phyloP scores from a whole-genome alignment of 2,329 filamentous ascomycete species.

The Fusarium sp. region DNA sequence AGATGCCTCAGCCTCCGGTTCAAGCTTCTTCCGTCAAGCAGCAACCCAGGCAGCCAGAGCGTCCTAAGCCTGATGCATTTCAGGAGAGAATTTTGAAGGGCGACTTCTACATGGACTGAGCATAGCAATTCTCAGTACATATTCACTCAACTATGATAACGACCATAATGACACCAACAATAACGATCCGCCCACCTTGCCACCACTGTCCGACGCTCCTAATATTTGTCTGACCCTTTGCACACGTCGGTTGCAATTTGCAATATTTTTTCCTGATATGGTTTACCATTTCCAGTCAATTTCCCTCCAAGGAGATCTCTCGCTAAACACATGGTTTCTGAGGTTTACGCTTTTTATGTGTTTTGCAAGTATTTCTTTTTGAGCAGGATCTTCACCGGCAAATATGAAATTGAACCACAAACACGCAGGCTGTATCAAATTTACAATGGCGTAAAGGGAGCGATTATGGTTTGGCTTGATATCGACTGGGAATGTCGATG shows the following conservation, averaged over 20 bases:
- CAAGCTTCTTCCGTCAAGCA: slow-evolving; percentile 60
- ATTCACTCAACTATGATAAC: slow-evolving; percentile 35
- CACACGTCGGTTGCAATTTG: slow-evolving; percentile 20
- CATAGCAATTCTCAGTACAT: slow-evolving; percentile 7
- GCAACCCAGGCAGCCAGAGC: slow-evolving; percentile 54
- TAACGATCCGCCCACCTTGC: slow-evolving; percentile 23
- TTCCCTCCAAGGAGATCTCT: slow-evolving; percentile 34
- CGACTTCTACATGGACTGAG: slow-evolving; percentile 96
- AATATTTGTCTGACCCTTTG: slow-evolving; percentile 23
- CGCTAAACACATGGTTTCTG: slow-evolving; percentile 32
- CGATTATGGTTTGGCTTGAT: slow-evolving; percentile 20
- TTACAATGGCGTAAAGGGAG: slow-evolving; percentile 30
- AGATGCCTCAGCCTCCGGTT: slow-evolving; percentile 69
- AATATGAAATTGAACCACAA: slow-evolving; percentile 35
- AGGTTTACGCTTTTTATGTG: slow-evolving; percentile 28
- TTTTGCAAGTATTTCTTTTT: slow-evolving; percentile 34
- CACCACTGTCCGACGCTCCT: slow-evolving; percentile 24
- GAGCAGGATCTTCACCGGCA: slow-evolving; percentile 12
- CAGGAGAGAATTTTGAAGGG: slow-evolving; percentile 98
- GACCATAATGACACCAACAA: slow-evolving; percentile 40
- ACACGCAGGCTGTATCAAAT: slow-evolving; percentile 24
- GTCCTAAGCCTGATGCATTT: slow-evolving; percentile 88
- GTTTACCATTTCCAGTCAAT: slow-evolving; percentile 25
- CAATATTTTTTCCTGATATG: slow-evolving; percentile 28
- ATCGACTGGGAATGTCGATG: slow-evolving; percentile 14